Percentiles rank a stretch among this genome's conserved stretches.
Evolutionary conservation across 2,329 filamentous ascomycete genomes (phyloP).

Genomic region (Xylariales sp.): DNA sequence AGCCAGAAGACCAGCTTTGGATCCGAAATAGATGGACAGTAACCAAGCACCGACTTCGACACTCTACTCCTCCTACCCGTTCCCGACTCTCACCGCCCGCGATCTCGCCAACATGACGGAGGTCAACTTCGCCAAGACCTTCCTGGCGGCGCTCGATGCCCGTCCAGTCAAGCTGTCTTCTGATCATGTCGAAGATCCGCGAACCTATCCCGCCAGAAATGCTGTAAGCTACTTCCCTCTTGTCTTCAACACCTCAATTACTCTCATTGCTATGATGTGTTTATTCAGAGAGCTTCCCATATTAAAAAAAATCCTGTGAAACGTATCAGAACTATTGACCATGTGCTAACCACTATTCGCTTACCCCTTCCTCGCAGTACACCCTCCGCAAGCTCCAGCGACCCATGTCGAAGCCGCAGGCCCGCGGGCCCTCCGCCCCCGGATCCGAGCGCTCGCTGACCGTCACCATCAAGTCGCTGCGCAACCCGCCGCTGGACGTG

Average conservation of each 20-base stretch:
- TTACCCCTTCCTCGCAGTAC: slow-evolving; percentile 46
- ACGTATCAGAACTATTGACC: background rate
- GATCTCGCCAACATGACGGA: slow-evolving; percentile 64
- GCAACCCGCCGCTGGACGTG: slow-evolving; percentile 68
- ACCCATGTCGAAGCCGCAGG: slow-evolving; percentile 45
- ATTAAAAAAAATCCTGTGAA: no score
- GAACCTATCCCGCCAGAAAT: slow-evolving; percentile 68
- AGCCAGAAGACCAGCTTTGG: no score
- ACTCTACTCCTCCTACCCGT: slow-evolving; percentile 13
- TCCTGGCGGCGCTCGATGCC: slow-evolving; percentile 75
- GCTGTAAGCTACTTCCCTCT: slow-evolving; percentile 54
- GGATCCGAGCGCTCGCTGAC: slow-evolving; percentile 49
- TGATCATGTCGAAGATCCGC: slow-evolving; percentile 86
- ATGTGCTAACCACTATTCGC: slow-evolving; percentile 9
- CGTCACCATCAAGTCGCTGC: slow-evolving; percentile 69
- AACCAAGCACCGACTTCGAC: no score
- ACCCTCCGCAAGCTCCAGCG: slow-evolving; percentile 66
- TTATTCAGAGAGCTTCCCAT: no score
- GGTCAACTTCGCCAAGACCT: slow-evolving; percentile 76
- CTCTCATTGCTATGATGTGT: background rate
- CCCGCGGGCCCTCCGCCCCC: slow-evolving; percentile 45
- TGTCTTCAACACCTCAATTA: background rate
- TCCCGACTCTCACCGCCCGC: slow-evolving; percentile 7
- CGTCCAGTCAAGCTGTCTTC: slow-evolving; percentile 77
- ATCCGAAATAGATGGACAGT: no score